Conservation (phyloP, 169 alveolate genomes). For the Babesia caballi region DNA sequence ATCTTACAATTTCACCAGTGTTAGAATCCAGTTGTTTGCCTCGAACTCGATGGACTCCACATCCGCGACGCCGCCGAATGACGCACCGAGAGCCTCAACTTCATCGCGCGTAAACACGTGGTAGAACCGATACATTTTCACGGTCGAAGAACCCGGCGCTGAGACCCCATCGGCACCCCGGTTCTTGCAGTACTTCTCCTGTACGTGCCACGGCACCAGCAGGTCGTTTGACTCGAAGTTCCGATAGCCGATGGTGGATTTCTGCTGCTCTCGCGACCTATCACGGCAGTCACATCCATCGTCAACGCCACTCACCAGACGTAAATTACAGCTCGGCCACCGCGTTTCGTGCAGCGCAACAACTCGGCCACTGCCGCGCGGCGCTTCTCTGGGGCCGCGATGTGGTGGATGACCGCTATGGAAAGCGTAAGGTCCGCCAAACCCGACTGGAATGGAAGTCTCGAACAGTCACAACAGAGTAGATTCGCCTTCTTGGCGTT, state of each 20-base stretch:
- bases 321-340: conserved; percentile 42
- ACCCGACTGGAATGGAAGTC: conserved; percentile 26
- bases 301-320: conserved; percentile 26
- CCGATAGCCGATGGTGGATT: conserved; percentile 32
- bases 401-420: conserved; percentile 61
- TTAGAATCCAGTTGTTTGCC: conserved; percentile 52
- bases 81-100: conserved; percentile 23
- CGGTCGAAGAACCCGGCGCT: background rate
- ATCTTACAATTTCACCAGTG: conserved; percentile 15
- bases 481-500: conserved; percentile 39
- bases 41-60: conserved; percentile 27
- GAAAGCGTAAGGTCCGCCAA: conserved; percentile 44
- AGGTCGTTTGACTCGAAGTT: conserved; percentile 42
- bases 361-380: conserved; percentile 34
- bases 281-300: background rate
- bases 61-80: conserved; percentile 11
- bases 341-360: conserved; percentile 42
- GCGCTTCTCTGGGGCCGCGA: conserved; percentile 26
- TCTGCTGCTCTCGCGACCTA: conserved; percentile 56
- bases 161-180: background rate
- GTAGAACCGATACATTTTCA: conserved; percentile 32
- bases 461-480: conserved; percentile 23
- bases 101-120: conserved; percentile 60
- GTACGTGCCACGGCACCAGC: conserved; percentile 65
- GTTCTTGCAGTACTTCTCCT: conserved; percentile 17